Percentiles rank a stretch among this genome's conserved stretches.
Conservation (phyloP, 371 early-diverging fungal genomes). For the Encephalitozoon intestinalis region DNA sequence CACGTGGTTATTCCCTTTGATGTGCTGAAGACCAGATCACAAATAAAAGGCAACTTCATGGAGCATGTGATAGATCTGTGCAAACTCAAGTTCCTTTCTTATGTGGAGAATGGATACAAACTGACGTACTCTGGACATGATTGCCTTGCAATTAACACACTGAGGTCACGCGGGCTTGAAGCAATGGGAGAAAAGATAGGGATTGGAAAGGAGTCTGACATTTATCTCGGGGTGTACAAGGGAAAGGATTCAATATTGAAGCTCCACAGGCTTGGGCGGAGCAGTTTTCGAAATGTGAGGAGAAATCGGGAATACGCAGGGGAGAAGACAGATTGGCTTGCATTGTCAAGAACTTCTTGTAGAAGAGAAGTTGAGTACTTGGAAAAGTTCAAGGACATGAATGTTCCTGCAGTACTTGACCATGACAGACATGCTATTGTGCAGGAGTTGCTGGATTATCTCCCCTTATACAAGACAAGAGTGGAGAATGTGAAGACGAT, state of each 20-base stretch:
- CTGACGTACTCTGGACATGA: constrained; percentile 97
- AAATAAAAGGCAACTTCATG: constrained; percentile 38
- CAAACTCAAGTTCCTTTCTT: constrained; percentile 48
- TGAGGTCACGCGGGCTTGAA: constrained; percentile 73
- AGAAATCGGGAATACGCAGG: constrained; percentile 82
- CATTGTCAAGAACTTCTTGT: constrained; percentile 62
- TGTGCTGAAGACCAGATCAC: constrained; percentile 36
- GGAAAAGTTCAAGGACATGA: constrained; percentile 71
- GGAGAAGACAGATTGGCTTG: constrained; percentile 59
- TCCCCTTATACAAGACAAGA: constrained; percentile 70
- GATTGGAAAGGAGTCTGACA: constrained; percentile 90
- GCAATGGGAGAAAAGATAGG: constrained; percentile 96
- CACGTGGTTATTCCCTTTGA: constrained; percentile 38
- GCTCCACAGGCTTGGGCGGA: constrained; percentile 74
- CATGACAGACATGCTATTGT: constrained; percentile 89
- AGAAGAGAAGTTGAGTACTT: constrained; percentile 49
- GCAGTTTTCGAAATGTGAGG: constrained; percentile 91
- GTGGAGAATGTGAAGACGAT: constrained; percentile 77
- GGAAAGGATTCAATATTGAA: constrained; percentile 46
- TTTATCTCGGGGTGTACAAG: constrained; percentile 47
- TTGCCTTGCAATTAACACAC: constrained; percentile 84
- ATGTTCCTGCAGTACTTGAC: constrained; percentile 83
- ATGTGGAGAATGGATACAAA: constrained; percentile 68
- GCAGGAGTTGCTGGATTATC: constrained; percentile 72
- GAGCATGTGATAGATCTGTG: constrained; percentile 46